These are phyloP conservation scores for Trichocladium antarcticum DNA, from an alignment of 495 filamentous ascomycete genomes.

Conservation along the genomic window DNA sequence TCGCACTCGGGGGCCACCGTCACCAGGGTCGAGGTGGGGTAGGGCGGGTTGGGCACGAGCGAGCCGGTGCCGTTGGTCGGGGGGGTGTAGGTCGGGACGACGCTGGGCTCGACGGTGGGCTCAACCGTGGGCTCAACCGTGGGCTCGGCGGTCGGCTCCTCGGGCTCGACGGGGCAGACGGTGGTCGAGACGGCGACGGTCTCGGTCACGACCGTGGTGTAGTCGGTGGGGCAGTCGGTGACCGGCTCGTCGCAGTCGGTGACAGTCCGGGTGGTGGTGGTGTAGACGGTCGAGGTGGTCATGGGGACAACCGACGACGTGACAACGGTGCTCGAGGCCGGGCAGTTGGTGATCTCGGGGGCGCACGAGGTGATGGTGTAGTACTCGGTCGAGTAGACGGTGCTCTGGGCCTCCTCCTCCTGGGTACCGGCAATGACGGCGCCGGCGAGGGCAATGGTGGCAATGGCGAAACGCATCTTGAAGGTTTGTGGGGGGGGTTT, in stretches of 20 bases:
- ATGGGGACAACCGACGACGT: slow-evolving; percentile 30
- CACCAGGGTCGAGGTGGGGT: slow-evolving; percentile 11
- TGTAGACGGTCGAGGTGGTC: slow-evolving; percentile 37
- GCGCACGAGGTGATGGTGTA: slow-evolving; percentile 47
- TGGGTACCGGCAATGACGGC: slow-evolving; percentile 27
- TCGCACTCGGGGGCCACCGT: slow-evolving; percentile 25
- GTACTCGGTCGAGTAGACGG: slow-evolving; percentile 46
- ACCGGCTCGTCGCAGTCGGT: slow-evolving; percentile 49
- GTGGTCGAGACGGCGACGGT: slow-evolving; percentile 26
- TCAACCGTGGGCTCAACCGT: slow-evolving; percentile 10
- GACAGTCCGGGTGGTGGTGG: slow-evolving; percentile 46
- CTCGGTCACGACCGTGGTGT: slow-evolving; percentile 27
- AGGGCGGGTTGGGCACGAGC: not conserved
- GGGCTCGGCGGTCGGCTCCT: slow-evolving; percentile 16
- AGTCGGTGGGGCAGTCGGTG: slow-evolving; percentile 49
- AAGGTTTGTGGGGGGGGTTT: slow-evolving; percentile 24
- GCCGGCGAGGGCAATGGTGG: slow-evolving; percentile 41
- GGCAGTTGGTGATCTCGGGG: slow-evolving; percentile 44
- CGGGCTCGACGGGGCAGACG: slow-evolving; percentile 25
- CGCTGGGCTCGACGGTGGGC: slow-evolving; percentile 3
- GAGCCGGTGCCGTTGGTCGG: not conserved
- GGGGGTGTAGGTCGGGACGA: not conserved
- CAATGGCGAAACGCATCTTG: slow-evolving; percentile 47
- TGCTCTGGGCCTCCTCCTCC: slow-evolving; percentile 23
- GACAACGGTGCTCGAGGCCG: slow-evolving; percentile 34